These are phyloP conservation scores for Pleurotus giganteus DNA, from an alignment of 768 basidiomycete species.

Conservation along the genomic window DNA sequence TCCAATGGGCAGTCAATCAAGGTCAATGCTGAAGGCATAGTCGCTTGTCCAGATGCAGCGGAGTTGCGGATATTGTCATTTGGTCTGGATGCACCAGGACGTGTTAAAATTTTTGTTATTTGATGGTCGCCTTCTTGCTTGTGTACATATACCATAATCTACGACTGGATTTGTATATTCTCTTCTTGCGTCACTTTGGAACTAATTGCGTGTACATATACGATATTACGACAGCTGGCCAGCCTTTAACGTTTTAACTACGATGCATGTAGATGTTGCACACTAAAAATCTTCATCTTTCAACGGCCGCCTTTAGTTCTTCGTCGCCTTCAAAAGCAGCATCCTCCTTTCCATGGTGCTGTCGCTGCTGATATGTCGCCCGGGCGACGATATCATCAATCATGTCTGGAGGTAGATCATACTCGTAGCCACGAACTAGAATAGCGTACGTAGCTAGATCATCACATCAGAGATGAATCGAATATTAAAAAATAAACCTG, in stretches of 20 bases:
- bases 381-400: constrained; percentile 67
- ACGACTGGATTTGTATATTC: neutral
- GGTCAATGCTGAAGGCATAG: neutral
- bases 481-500: neutral
- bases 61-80: neutral
- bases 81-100: neutral
- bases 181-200: neutral
- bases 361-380: constrained; percentile 35
- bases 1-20: neutral
- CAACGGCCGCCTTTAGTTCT: neutral
- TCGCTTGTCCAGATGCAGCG: neutral
- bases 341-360: constrained; percentile 10
- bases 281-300: too few relatives aligned
- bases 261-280: too few relatives aligned
- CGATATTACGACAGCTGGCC: neutral
- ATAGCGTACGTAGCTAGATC: constrained; percentile 68
- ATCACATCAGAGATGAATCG: constrained; percentile 8
- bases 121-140: neutral
- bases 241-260: too few relatives aligned
- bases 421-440: constrained; percentile 69
- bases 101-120: neutral
- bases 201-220: neutral
- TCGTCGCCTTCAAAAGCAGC: constrained; percentile 9
- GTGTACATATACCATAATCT: too few relatives aligned
- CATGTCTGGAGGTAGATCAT: constrained; percentile 63